Base-by-base conservation (phyloP, 1,284 basidiomycete genomes). In the Naganishia sp. region DNA sequence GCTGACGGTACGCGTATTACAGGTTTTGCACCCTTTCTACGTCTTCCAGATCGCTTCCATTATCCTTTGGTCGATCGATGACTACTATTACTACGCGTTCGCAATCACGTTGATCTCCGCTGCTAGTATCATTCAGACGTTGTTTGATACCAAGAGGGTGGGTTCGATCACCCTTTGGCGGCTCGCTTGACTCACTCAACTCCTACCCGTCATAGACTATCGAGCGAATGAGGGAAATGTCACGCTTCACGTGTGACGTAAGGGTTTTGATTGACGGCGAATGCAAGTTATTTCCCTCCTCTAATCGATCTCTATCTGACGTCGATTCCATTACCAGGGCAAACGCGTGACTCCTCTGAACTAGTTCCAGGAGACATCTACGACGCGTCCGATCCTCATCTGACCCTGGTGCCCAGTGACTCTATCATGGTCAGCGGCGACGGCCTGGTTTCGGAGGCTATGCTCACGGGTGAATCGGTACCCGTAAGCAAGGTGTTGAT, bases 11-110 rank as follows among this genome's bases (percentile, higher is more conserved):
- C 21, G 36, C 13, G 16, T 39, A 64, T 43, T 44, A 9, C 65
- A 90, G 89, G 85, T 94, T 59, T 88, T 97, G 42, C 94, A 97
- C 76, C 94, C 94, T 0, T 97, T 97, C 80, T 97, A 96, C 75
- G 90, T 99, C 65, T 99, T 99, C 78, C 96, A 99, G 84, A 89
- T 99, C 71, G 94, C 94, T 55, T 96, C 93, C 69, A 91, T 99
- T 72, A 81, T 92, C 28, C 82, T 99, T 11, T 99, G 96, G 96
- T 90, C 89, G 3, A 73, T 98, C 64, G 96, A 99, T 74, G 86
- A 98, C 75, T 94, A 97, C 75, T 95, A 90, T 77, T 97, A 96
- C 76, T 99, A 99, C 77, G 96, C 95, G 2, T 95, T 95, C 73
- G 98, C 94, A 74, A 99, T 99, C 71, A 92, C 89, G 44, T 81